Conservation (phyloP, 2,329 filamentous ascomycete genomes). For the Dactylellina parvicollis region DNA sequence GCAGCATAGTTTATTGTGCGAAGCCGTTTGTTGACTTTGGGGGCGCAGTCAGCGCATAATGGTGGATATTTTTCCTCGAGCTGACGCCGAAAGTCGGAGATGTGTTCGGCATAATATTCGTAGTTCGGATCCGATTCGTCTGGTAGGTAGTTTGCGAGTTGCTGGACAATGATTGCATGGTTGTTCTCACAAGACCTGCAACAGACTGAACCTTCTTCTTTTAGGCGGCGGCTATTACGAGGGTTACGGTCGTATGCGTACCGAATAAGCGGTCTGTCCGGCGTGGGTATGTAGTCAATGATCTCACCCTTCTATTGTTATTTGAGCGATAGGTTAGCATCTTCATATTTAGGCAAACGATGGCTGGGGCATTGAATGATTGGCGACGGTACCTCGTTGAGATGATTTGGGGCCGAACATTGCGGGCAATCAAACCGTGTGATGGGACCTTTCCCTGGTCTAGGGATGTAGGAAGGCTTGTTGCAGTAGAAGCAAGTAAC, state of each 20-base stretch:
- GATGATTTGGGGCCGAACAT: constrained; percentile 87
- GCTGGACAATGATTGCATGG: constrained; percentile 80
- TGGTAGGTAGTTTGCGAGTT: constrained; percentile 82
- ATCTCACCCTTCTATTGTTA: constrained; percentile 79
- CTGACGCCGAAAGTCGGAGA: constrained; percentile 69
- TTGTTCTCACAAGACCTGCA: constrained; percentile 88
- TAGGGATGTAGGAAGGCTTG: constrained; percentile 67
- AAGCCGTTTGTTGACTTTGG: constrained; percentile 75
- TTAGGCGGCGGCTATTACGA: constrained; percentile 59
- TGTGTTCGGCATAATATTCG: constrained; percentile 55
- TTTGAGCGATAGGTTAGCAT: constrained; percentile 55
- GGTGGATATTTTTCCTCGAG: constrained; percentile 88
- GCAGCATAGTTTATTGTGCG: constrained; percentile 79
- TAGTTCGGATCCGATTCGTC: constrained; percentile 67
- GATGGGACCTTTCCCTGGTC: constrained; percentile 69
- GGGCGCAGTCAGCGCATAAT: constrained; percentile 83
- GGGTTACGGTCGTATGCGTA: constrained; percentile 65
- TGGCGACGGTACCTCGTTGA: constrained; percentile 75
- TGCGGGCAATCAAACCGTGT: constrained; percentile 76
- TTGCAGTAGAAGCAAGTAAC: constrained; percentile 87
- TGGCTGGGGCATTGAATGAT: constrained; percentile 26
- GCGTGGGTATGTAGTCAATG: constrained; percentile 80
- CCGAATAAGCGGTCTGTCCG: constrained; percentile 65
- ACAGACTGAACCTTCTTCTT: constrained; percentile 65
- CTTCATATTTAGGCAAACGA: constrained; percentile 10